Evolutionary conservation across 305 asterid species (phyloP), one percentile per base, ranked within the genome.

Genomic region (Solanum hybrid): DNA sequence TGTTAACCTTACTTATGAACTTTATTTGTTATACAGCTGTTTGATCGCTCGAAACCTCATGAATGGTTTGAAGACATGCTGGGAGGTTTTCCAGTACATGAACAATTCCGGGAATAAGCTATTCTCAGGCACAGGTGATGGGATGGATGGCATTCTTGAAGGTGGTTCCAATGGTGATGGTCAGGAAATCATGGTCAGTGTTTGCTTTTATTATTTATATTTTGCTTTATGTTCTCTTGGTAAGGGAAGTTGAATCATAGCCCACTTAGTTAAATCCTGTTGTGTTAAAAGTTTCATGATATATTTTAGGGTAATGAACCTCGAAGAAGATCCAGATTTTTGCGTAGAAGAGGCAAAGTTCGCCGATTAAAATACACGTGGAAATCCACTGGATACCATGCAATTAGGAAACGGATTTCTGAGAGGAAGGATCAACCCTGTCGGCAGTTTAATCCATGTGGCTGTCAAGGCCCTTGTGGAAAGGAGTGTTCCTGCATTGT

Each of bases 401-500:
- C 98, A 56, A 94, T 96, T 92, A 94, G 96, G 93, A 98, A 96
- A 90, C 93, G 98, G 40, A 98, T 95, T 91, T 93, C 98, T 92
- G 99, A 94, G 92, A 93, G 94, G 94, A 97, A 96, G 92, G 98
- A 98, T 91, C 97, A 94, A 91, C 99, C 98, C 64, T 96, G 98
- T 90, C 94, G 96, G 85, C 99, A 98, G 92, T 98, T 89, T 92
- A 96, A 93, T 91, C 99, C 99, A 77, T 98, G 99, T 91, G 97
- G 97, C 77, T 98, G 99, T 92, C 94, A 96, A 92, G 89, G 94
- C 72, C 95, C 95, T 5, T 98, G 99, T 92, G 99, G 99, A 88
- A 97, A 98, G 93, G 95, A 97, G 29, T 98, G 99, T 79, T 94
- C 96, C 12, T 98, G 99, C 90, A 93, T 93, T 91, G 94, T 95